phyloP scores from a whole-genome alignment of 768 basidiomycete genomes.

The Tylopilus cervinicoccineus region DNA sequence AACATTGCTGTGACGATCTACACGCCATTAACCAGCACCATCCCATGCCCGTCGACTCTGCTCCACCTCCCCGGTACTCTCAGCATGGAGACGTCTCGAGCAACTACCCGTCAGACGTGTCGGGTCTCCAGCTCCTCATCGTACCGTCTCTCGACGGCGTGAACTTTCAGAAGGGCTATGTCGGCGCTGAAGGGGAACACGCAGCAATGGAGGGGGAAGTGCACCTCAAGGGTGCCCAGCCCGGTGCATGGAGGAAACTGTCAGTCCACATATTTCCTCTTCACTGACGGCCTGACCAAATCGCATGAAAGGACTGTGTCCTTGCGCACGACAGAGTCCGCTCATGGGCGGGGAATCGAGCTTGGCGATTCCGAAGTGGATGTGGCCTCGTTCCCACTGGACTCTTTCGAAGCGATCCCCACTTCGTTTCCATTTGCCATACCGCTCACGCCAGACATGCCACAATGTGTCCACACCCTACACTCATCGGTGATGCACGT shows the following conservation, averaged over 20 bases:
- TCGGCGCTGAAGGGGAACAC: conserved; percentile 79
- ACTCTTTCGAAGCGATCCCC: conserved; percentile 42
- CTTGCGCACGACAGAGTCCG: conserved; percentile 63
- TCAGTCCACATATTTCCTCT: conserved; percentile 40
- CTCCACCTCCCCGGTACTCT: conserved; percentile 61
- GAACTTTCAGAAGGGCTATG: conserved; percentile 81
- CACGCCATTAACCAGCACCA: conserved; percentile 5
- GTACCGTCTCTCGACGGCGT: conserved; percentile 65
- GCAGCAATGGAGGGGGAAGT: conserved; percentile 86
- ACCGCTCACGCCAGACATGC: conserved; percentile 73
- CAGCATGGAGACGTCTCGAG: conserved; percentile 37
- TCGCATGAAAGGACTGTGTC: conserved; percentile 50
- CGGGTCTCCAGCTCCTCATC: conserved; percentile 65
- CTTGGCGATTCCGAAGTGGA: conserved; percentile 55
- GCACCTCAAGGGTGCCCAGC: conserved; percentile 70
- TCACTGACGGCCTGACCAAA: conserved; percentile 12
- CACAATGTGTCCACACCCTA: conserved; percentile 76
- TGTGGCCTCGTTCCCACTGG: conserved; percentile 44
- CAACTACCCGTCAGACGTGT: conserved; percentile 16
- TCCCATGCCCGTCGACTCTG: conserved; percentile 36
- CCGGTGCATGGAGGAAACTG: conserved; percentile 63
- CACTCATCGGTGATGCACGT: conserved; percentile 70
- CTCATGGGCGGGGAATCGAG: conserved; percentile 60
- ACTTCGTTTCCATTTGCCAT: conserved; percentile 77
- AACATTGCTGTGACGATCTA: conserved; percentile 11